Evolutionary conservation across 148 eudicot species (phyloP).

Genomic region (Chenopodium quinoa): DNA sequence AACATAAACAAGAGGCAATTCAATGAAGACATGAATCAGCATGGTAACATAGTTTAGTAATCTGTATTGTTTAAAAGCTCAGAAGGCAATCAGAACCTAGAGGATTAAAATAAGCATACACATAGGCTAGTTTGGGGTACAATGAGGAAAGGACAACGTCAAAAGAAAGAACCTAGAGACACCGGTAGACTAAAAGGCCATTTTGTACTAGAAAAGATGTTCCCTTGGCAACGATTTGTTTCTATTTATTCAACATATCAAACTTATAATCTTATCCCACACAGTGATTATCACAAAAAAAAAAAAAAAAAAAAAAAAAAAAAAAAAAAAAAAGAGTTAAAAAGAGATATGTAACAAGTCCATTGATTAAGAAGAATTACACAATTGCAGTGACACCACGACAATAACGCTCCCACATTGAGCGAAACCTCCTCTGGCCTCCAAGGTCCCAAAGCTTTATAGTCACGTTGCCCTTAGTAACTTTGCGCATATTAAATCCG

Average conservation of each 20-base stretch:
- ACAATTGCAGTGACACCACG: constrained; percentile 81
- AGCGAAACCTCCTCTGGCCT: constrained; percentile 82
- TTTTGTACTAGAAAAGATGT: not conserved
- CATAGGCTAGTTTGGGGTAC: not conserved
- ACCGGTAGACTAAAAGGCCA: not conserved
- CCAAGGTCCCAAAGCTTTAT: constrained; percentile 96
- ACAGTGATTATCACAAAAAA: not conserved
- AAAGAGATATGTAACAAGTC: constrained; percentile 3
- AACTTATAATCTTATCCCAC: not conserved
- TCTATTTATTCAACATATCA: not conserved
- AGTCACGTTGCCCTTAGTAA: constrained; percentile 82
- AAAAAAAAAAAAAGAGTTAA: not conserved
- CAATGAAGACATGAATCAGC: not conserved
- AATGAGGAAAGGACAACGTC: not conserved
- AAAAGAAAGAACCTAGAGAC: not conserved
- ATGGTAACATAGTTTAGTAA: not conserved
- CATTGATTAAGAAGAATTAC: constrained; percentile 39
- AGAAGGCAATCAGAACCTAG: not conserved
- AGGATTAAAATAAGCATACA: not conserved
- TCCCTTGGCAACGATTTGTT: not conserved
- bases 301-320: not conserved
- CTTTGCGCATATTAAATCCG: constrained; percentile 94
- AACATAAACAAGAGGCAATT: not conserved
- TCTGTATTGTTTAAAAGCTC: not conserved
- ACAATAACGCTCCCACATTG: constrained; percentile 97